These are phyloP conservation scores for Aspergillus brasiliensis DNA, from an alignment of 2,329 filamentous ascomycete genomes.

Conservation along the genomic window DNA sequence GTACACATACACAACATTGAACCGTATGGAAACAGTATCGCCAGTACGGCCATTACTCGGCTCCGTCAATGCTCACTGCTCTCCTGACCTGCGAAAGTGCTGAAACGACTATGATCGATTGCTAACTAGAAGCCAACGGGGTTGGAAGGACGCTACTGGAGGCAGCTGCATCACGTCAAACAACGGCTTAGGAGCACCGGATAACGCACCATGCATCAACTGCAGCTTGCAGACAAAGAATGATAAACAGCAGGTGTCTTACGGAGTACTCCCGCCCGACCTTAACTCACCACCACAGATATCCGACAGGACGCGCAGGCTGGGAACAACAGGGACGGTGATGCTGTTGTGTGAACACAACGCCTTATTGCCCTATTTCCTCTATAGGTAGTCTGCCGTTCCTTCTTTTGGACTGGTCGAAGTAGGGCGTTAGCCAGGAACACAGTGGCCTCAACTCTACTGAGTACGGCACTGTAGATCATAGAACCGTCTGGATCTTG, in stretches of 20 bases:
- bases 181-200: not conserved
- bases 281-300: not conserved
- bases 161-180: slow-evolving; percentile 6
- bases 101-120: not conserved
- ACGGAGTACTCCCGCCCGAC: slow-evolving; percentile 13
- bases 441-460: not conserved
- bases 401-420: slow-evolving; percentile 1
- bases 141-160: not conserved
- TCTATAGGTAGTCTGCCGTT: not conserved
- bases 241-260: slow-evolving; percentile 3
- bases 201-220: slow-evolving; percentile 9
- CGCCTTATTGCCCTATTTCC: not conserved
- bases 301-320: not conserved
- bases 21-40: not conserved
- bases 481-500: not conserved
- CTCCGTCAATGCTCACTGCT: not conserved
- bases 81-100: not conserved
- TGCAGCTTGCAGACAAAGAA: slow-evolving; percentile 3
- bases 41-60: not conserved
- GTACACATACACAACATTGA: no score
- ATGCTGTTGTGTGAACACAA: slow-evolving; percentile 9
- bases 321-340: slow-evolving; percentile 4
- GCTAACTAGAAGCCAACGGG: not conserved
- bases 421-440: not conserved
- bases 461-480: not conserved